These are phyloP conservation scores for Barnettozyma salicaria DNA, from an alignment of 805 yeast species.

Conservation along the genomic window DNA sequence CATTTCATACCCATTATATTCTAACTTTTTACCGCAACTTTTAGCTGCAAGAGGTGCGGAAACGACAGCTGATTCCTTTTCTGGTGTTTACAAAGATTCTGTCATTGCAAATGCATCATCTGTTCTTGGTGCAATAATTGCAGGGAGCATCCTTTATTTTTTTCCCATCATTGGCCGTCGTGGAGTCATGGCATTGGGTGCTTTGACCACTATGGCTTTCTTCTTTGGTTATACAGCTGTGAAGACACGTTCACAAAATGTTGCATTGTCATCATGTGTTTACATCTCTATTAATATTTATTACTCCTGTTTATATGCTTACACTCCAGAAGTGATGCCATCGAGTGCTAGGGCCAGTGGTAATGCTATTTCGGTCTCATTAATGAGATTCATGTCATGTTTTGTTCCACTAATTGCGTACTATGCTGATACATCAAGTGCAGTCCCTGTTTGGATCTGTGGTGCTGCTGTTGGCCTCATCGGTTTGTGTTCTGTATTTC, in stretches of 20 bases:
- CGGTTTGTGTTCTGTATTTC: slow-evolving; percentile 37
- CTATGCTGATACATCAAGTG: slow-evolving; percentile 24
- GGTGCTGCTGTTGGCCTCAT: slow-evolving; percentile 47
- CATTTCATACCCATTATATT: slow-evolving; percentile 45
- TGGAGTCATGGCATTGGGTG: slow-evolving; percentile 50
- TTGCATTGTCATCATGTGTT: slow-evolving; percentile 32
- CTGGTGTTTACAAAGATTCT: slow-evolving; percentile 41
- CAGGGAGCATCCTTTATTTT: slow-evolving; percentile 32
- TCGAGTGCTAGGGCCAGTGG: slow-evolving; percentile 50
- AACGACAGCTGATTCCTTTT: slow-evolving; percentile 34
- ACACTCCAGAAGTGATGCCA: slow-evolving; percentile 60
- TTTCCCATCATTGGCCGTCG: slow-evolving; percentile 41
- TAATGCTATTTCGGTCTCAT: slow-evolving; percentile 49
- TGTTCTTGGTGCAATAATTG: slow-evolving; percentile 44
- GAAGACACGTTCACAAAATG: slow-evolving; percentile 44
- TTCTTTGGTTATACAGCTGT: slow-evolving; percentile 60
- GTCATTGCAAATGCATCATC: slow-evolving; percentile 39
- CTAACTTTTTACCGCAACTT: slow-evolving; percentile 45
- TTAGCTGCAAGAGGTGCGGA: slow-evolving; percentile 43
- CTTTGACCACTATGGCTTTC: slow-evolving; percentile 47
- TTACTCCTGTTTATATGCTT: slow-evolving; percentile 57
- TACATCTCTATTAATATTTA: slow-evolving; percentile 41
- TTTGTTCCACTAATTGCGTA: slow-evolving; percentile 53
- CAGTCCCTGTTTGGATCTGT: slow-evolving; percentile 28
- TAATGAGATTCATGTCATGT: slow-evolving; percentile 45